Conservation (phyloP, 805 yeast species). For the Metschnikowia drakensbergensis region DNA sequence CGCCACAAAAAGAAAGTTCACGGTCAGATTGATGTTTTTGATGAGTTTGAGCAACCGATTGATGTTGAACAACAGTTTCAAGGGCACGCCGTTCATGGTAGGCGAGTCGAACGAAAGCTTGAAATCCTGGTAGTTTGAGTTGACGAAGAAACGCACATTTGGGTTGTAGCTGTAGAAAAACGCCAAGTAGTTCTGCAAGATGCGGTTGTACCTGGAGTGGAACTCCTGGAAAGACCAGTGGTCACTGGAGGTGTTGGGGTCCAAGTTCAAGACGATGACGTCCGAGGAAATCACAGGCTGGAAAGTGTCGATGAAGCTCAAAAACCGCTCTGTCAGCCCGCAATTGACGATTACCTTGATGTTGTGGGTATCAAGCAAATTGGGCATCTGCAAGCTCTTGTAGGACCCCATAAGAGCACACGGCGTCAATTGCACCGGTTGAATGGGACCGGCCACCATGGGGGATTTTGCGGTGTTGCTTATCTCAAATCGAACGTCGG, state of each 20-base stretch:
- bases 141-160: conserved; percentile 25
- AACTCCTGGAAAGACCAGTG: conserved; percentile 27
- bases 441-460: conserved; percentile 5
- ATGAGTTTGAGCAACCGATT: conserved; percentile 34
- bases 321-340: conserved; percentile 29
- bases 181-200: conserved; percentile 36
- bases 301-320: conserved; percentile 21
- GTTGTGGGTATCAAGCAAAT: conserved; percentile 21
- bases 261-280: conserved; percentile 35
- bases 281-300: conserved; percentile 31
- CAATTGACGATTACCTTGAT: conserved; percentile 40
- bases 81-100: conserved; percentile 35
- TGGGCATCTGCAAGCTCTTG: conserved; percentile 6
- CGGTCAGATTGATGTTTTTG: conserved; percentile 28
- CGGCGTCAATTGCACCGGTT: conserved; percentile 14
- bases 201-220: conserved; percentile 27
- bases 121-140: conserved; percentile 21
- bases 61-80: conserved; percentile 34
- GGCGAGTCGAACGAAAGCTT: conserved; percentile 28
- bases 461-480: background rate
- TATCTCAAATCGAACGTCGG: no score
- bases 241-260: conserved; percentile 24
- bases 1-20: conserved; percentile 33
- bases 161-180: conserved; percentile 34
- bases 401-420: conserved; percentile 14